Conservation (phyloP, 352 stramenopile genomes). For the Phytophthora cactorum region DNA sequence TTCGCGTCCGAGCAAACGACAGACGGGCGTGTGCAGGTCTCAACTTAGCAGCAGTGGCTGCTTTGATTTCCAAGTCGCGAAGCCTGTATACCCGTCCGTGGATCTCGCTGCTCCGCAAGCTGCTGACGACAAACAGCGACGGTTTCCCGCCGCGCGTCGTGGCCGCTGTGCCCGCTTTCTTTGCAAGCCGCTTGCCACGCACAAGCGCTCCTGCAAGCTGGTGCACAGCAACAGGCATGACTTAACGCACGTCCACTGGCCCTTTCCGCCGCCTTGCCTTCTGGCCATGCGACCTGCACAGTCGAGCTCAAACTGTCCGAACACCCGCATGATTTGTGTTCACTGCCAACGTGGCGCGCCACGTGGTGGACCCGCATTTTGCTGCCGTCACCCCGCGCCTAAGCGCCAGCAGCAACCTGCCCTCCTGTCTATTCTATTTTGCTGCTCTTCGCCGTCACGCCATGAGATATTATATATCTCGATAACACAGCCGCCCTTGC, state of each 20-base stretch:
- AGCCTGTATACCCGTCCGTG: conserved; percentile 13
- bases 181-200: conserved; percentile 6
- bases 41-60: neutral
- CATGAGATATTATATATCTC: conserved; percentile 6
- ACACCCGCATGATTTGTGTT: conserved; percentile 22
- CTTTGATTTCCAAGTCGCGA: conserved; percentile 6
- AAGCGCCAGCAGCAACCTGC: neutral
- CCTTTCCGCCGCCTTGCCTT: conserved; percentile 20
- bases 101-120: conserved; percentile 11
- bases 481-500: conserved; percentile 12
- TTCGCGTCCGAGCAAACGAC: conserved; percentile 40
- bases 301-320: conserved; percentile 15
- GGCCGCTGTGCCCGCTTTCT: conserved; percentile 3
- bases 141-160: conserved; percentile 16
- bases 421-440: neutral
- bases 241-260: conserved; percentile 34
- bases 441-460: conserved; percentile 8
- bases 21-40: conserved; percentile 12
- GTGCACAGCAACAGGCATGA: conserved; percentile 15
- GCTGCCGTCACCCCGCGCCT: conserved; percentile 8
- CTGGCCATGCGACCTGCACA: neutral
- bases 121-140: conserved; percentile 14
- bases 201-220: conserved; percentile 11
- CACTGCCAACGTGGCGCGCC: conserved; percentile 22
- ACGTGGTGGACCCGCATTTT: conserved; percentile 3